phyloP scores from a whole-genome alignment of 1,139 yeast species.

The Pichia sp. region DNA sequence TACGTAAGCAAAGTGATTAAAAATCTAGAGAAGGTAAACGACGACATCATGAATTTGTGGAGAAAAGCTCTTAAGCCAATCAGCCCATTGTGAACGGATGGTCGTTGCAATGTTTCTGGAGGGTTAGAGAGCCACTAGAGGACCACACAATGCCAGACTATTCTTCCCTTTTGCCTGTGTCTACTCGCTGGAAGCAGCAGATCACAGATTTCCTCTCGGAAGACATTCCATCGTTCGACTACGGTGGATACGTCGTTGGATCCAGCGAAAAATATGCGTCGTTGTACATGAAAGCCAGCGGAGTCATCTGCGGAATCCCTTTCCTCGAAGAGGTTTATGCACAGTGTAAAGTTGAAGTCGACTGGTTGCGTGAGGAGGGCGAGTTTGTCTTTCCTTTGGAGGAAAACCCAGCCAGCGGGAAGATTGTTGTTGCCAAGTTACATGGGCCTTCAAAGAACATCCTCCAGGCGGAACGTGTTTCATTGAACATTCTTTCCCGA shows the following conservation, averaged over 20 bases:
- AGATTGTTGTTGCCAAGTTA: constrained; percentile 73
- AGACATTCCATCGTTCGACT: constrained; percentile 91
- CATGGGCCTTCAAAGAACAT: constrained; percentile 75
- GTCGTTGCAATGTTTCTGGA: no score
- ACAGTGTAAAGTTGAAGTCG: constrained; percentile 66
- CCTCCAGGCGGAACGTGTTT: constrained; percentile 79
- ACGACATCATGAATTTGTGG: not conserved
- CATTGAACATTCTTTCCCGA: constrained; percentile 76
- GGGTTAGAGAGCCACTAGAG: no score
- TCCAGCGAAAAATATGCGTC: constrained; percentile 65
- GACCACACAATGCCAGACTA: no score
- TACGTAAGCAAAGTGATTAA: no score
- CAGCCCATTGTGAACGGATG: no score
- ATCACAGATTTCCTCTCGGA: constrained; percentile 74
- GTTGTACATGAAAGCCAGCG: constrained; percentile 73
- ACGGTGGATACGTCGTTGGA: constrained; percentile 95
- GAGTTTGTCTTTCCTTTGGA: constrained; percentile 40
- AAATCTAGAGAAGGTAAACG: not conserved
- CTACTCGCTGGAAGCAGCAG: constrained; percentile 75
- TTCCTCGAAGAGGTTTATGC: constrained; percentile 81
- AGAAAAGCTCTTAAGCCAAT: not conserved
- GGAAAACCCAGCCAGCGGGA: constrained; percentile 37
- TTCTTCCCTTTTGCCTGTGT: constrained; percentile 58
- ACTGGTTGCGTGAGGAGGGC: constrained; percentile 77
- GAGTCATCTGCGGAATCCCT: constrained; percentile 84